Percentiles rank a stretch among this genome's conserved stretches.
These are phyloP conservation scores for Fusarium praegraminearum DNA, from an alignment of 2,329 filamentous ascomycete genomes.

Conservation along the genomic window DNA sequence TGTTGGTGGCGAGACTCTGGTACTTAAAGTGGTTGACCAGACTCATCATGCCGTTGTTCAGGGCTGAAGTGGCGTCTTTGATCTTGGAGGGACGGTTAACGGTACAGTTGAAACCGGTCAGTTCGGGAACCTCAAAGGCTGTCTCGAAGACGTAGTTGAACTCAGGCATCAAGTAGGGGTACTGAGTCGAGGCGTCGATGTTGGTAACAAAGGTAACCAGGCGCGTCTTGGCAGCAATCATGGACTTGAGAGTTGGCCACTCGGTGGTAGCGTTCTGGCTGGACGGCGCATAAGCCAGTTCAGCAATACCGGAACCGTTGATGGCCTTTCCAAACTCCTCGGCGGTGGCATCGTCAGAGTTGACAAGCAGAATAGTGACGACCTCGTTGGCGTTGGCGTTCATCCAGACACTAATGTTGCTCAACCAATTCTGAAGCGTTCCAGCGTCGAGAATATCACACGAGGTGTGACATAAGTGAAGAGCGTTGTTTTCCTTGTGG, in stretches of 20 bases:
- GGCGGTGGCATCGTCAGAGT: constrained; percentile 70
- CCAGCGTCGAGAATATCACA: constrained; percentile 79
- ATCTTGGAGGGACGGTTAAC: constrained; percentile 72
- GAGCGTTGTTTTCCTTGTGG: constrained; percentile 68
- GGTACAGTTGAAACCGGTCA: constrained; percentile 77
- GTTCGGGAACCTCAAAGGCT: constrained; percentile 70
- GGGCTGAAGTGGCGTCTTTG: constrained; percentile 62
- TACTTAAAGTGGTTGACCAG: constrained; percentile 87
- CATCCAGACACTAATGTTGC: constrained; percentile 75
- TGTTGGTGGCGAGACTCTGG: constrained; percentile 62
- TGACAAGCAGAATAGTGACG: constrained; percentile 79
- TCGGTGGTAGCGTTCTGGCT: constrained; percentile 54
- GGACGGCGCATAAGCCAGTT: constrained; percentile 71
- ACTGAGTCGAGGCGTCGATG: constrained; percentile 55
- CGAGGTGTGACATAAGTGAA: constrained; percentile 77
- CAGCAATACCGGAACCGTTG: constrained; percentile 68
- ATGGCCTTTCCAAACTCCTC: constrained; percentile 67
- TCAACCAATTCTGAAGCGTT: constrained; percentile 72
- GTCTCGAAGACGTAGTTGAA: constrained; percentile 80
- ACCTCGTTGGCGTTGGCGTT: constrained; percentile 78
- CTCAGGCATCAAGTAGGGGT: constrained; percentile 72
- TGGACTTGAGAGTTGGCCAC: constrained; percentile 79
- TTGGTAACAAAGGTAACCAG: constrained; percentile 77
- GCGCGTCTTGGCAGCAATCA: constrained; percentile 74
- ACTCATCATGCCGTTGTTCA: constrained; percentile 71